These are phyloP conservation scores for Vitellaria paradoxa DNA, from an alignment of 179 eudicot genomes.

Conservation along the genomic window DNA sequence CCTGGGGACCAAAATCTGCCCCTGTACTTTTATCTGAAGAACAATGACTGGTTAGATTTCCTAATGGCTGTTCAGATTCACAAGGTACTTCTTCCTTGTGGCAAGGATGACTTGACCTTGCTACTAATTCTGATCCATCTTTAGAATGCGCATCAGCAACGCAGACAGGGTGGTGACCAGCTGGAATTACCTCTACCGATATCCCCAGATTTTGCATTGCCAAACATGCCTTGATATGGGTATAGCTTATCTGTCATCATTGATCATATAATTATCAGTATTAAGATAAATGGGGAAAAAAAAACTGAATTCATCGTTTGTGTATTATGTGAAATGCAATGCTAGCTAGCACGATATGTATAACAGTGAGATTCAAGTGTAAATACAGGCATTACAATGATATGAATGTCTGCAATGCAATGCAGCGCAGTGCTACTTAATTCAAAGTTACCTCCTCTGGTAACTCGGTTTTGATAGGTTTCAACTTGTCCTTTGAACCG, in stretches of 20 bases:
- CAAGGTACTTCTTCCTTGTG: slow-evolving; percentile 20
- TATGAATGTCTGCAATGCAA: too few species aligned
- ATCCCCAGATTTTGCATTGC: slow-evolving; percentile 56
- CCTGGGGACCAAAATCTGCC: slow-evolving; percentile 5
- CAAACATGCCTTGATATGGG: slow-evolving; percentile 54
- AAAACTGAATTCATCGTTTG: background rate
- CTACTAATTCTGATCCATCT: slow-evolving; percentile 23
- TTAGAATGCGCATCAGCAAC: slow-evolving; percentile 23
- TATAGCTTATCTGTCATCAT: slow-evolving; percentile 50
- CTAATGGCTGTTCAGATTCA: slow-evolving; percentile 15
- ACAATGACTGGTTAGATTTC: slow-evolving; percentile 13
- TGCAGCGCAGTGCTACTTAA: background rate
- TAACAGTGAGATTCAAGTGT: background rate
- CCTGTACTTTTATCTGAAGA: slow-evolving; percentile 13
- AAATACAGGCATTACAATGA: background rate
- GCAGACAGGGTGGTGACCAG: slow-evolving; percentile 22
- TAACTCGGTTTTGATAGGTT: slow-evolving; percentile 78
- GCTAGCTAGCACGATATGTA: background rate
- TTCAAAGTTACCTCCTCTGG: slow-evolving; percentile 63
- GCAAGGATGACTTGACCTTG: slow-evolving; percentile 12
- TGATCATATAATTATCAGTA: slow-evolving; percentile 8
- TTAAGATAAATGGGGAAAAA: background rate
- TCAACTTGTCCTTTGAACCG: slow-evolving; percentile 72
- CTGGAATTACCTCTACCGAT: slow-evolving; percentile 26
- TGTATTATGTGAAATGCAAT: too few species aligned